phyloP scores from a whole-genome alignment of 352 stramenopile species.

The Globisporangium lucens region DNA sequence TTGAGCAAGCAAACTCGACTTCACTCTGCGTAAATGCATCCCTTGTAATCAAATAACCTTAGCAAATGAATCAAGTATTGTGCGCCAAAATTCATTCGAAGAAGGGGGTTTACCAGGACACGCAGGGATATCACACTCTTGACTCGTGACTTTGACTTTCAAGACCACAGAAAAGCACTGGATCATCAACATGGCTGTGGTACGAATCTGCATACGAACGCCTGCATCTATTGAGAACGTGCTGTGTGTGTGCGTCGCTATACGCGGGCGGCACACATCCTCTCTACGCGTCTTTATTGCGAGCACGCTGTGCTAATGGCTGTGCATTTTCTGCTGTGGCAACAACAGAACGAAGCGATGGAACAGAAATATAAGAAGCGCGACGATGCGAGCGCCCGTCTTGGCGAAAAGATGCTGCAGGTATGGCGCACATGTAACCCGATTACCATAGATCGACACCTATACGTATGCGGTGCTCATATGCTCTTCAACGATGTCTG shows the following conservation, averaged over 20 bases:
- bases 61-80: neutral
- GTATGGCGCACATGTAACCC: conserved; percentile 15
- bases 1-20: neutral
- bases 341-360: conserved; percentile 12
- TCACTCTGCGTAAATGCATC: neutral
- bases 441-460: neutral
- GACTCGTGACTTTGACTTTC: neutral
- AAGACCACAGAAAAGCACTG: neutral
- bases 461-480: neutral
- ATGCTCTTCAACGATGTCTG: neutral
- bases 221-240: neutral
- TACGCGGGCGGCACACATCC: no score
- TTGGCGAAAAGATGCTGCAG: conserved; percentile 83
- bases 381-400: conserved; percentile 67
- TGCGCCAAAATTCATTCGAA: neutral
- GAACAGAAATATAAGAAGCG: conserved; percentile 56
- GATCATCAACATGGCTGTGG: conserved; percentile 6
- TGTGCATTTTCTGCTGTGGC: neutral
- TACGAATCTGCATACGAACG: neutral
- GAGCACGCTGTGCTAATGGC: neutral
- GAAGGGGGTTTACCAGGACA: neutral
- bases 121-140: neutral
- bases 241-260: neutral
- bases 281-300: neutral
- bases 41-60: neutral